phyloP scores from a whole-genome alignment of 139 green algal genomes.

The Pseudopediastrum boryanum region DNA sequence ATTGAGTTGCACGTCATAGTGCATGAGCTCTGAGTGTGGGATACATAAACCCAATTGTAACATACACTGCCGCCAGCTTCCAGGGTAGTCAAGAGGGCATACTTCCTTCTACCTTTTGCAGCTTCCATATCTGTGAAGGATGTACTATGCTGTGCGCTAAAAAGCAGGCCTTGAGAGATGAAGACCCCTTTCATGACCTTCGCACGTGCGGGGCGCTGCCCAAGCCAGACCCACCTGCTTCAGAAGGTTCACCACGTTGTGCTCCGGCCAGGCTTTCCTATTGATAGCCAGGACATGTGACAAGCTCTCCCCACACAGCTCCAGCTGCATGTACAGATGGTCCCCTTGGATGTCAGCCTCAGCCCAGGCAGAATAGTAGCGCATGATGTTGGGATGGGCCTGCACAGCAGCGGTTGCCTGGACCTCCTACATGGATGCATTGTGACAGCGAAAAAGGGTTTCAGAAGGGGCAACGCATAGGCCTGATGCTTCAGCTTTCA shows the following conservation, averaged over 20 bases:
- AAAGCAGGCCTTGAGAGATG: background rate
- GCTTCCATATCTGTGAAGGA: background rate
- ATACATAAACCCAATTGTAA: too few species aligned
- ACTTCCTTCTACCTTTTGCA: too few species aligned
- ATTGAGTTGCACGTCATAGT: background rate
- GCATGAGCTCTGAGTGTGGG: too few species aligned
- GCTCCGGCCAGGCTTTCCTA: conserved; percentile 55
- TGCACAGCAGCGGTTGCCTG: conserved; percentile 78
- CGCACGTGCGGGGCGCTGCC: too few species aligned
- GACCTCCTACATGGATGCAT: conserved; percentile 84
- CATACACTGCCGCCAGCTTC: too few species aligned
- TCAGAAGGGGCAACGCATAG: too few species aligned
- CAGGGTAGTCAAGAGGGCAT: too few species aligned
- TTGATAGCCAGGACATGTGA: background rate
- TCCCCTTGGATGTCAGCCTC: conserved; percentile 67
- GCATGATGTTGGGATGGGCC: conserved; percentile 82
- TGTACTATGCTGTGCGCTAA: background rate
- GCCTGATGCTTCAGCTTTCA: too few species aligned
- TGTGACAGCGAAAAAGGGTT: too few species aligned
- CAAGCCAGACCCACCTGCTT: conserved; percentile 61
- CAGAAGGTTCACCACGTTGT: conserved; percentile 75
- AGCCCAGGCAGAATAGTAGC: conserved; percentile 84
- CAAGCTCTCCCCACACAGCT: conserved; percentile 77
- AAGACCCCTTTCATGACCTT: background rate
- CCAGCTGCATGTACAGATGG: conserved; percentile 90